Evolutionary conservation across 495 filamentous ascomycete genomes (phyloP), one percentile per base, ranked within the genome.

Genomic region (Hypoxylon perforatum): DNA sequence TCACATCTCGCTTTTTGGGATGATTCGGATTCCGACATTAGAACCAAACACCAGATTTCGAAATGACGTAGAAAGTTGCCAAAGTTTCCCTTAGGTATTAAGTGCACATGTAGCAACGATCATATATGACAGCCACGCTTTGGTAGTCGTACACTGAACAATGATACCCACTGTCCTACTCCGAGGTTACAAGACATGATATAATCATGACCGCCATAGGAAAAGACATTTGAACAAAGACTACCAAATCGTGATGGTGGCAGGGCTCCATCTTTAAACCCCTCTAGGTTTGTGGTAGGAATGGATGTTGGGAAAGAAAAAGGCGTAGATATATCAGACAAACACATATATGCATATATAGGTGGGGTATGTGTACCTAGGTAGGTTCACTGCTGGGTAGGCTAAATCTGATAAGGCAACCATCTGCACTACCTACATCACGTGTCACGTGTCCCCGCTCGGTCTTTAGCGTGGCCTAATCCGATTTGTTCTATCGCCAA

Each of bases 381-480:
- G 42, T 46, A 46, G 15, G 22, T 46, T 42, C 45, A n/a, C n/a
- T n/a, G n/a, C 3, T 28, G 25, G 25, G 25, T 28, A 28, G 25
- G 25, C 25, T 28, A 28, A 28, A 60, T 48, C 47, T 41, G 51
- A 64, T 64, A 63, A 68, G 56, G 30, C 56, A n/a, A 17, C 33
- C 14, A 48, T 48, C 33, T 42, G 21, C 9, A 17, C 33, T 9
- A 48, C 44, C 33, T 42, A 17, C 9, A 50, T 69, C 66, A 69
- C 66, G 46, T 49, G 46, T 10, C 46, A 49, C 46, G 65, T 68
- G 65, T 8, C 17, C 42, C 36, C 39, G 38, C 61, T 69, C 66
- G 66, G 66, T 52, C 51, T 69, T 68, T 69, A 61, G 60, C 51
- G 66, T 69, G 48, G 42, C 66, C 66, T 57, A 69, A 69, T 69